Evolutionary conservation across 768 basidiomycete genomes (phyloP).

Genomic region (Leccinum arenicola): DNA sequence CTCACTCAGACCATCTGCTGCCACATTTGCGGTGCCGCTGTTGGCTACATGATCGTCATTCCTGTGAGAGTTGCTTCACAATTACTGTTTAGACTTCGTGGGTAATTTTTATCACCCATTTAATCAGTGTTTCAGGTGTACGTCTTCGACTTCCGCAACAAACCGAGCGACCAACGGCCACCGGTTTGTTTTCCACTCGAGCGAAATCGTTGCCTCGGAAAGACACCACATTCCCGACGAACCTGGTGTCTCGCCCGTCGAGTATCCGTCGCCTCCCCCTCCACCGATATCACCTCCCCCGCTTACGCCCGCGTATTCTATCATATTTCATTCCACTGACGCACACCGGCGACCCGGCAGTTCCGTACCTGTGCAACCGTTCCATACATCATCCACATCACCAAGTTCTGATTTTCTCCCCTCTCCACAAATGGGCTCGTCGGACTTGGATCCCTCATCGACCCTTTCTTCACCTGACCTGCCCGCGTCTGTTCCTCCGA

Average conservation of each 20-base stretch:
- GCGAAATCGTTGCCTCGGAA: constrained; percentile 59
- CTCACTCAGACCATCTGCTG: constrained; percentile 80
- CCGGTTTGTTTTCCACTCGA: constrained; percentile 83
- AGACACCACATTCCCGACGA: constrained; percentile 64
- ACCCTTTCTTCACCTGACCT: constrained; percentile 25
- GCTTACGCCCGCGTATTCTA: constrained; percentile 30
- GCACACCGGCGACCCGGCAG: constrained; percentile 11
- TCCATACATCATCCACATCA: constrained; percentile 16
- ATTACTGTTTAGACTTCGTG: constrained; percentile 3
- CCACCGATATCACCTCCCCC: constrained; percentile 33
- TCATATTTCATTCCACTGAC: constrained; percentile 22
- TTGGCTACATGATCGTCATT: constrained; percentile 81
- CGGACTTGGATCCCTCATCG: constrained; percentile 24
- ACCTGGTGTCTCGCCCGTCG: constrained; percentile 54
- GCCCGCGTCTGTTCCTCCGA: constrained; percentile 14
- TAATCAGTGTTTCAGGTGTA: constrained; percentile 64
- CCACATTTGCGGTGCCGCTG: constrained; percentile 68
- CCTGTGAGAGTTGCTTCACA: constrained; percentile 38
- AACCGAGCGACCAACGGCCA: constrained; percentile 81
- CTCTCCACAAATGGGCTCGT: constrained; percentile 22
- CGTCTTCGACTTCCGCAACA: constrained; percentile 60
- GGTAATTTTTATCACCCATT: constrained; percentile 9
- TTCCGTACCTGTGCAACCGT: constrained; percentile 17
- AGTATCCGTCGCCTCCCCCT: constrained; percentile 32
- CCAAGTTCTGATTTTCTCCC: constrained; percentile 19